Conservation (phyloP, 2,329 filamentous ascomycete genomes). For the Penicillium sp. region DNA sequence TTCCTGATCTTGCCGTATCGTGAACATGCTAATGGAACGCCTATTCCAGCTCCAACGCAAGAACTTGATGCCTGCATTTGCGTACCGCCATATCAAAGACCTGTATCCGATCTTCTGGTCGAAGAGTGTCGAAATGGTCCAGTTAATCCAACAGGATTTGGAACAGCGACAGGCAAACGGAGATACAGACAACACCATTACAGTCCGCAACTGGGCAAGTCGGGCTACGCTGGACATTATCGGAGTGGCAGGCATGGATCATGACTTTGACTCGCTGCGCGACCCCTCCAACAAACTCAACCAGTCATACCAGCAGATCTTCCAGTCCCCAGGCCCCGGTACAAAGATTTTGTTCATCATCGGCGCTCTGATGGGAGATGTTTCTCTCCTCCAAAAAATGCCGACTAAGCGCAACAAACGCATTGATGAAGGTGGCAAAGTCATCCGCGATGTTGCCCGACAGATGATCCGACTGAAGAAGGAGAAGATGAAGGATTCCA, state of each 20-base stretch:
- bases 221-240: slow-evolving; percentile 75
- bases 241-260: slow-evolving; percentile 69
- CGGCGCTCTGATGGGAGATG: slow-evolving; percentile 61
- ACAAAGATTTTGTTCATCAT: slow-evolving; percentile 58
- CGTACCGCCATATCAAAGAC: slow-evolving; percentile 82
- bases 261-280: slow-evolving; percentile 68
- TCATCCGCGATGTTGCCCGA: slow-evolving; percentile 67
- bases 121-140: slow-evolving; percentile 69
- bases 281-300: slow-evolving; percentile 63
- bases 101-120: slow-evolving; percentile 82
- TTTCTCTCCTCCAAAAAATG: slow-evolving; percentile 62
- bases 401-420: slow-evolving; percentile 73
- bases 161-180: slow-evolving; percentile 37
- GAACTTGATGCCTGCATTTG: slow-evolving; percentile 78
- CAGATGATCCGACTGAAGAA: slow-evolving; percentile 73
- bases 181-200: slow-evolving; percentile 50
- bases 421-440: slow-evolving; percentile 56
- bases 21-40: not conserved
- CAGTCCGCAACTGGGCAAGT: slow-evolving; percentile 65
- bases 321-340: slow-evolving; percentile 18
- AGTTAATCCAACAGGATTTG: slow-evolving; percentile 57
- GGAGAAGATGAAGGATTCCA: slow-evolving; percentile 45
- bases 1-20: too few relatives aligned
- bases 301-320: slow-evolving; percentile 33
- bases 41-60: slow-evolving; percentile 62